Evolutionary conservation across 768 basidiomycete genomes (phyloP).

Genomic region (Rhizopogon sp.): DNA sequence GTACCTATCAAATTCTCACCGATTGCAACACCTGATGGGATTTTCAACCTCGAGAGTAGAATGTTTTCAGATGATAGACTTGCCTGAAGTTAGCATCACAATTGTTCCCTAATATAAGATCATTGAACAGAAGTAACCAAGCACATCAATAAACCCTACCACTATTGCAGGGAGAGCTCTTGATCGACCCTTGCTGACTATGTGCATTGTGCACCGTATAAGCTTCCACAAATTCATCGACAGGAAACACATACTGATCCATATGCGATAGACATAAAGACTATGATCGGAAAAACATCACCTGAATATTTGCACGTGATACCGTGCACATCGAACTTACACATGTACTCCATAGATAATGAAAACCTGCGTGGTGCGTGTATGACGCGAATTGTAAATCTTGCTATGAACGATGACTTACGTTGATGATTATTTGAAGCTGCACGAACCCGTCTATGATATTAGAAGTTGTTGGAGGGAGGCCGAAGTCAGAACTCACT

Average conservation of each 20-base stretch:
- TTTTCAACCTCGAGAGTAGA: background rate
- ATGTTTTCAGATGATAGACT: background rate
- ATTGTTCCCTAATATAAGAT: background rate
- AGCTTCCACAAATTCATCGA: background rate
- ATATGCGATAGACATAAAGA: slow-evolving; percentile 1
- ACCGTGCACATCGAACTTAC: background rate
- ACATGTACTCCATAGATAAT: background rate
- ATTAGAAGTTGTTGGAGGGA: no score
- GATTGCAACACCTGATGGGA: background rate
- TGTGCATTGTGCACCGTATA: background rate
- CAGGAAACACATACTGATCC: background rate
- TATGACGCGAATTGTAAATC: background rate
- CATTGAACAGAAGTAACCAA: background rate
- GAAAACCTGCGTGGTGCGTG: background rate
- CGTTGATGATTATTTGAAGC: background rate
- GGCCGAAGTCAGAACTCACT: background rate
- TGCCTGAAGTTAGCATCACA: background rate
- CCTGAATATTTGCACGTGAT: background rate
- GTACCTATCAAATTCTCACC: background rate
- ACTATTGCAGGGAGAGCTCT: background rate
- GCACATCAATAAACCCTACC: background rate
- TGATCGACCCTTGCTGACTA: background rate
- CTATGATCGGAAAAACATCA: background rate
- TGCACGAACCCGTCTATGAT: background rate
- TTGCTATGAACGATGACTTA: background rate